Evolutionary conservation across 2,329 filamentous ascomycete species (phyloP).

Genomic region (Diaporthe velutina): DNA sequence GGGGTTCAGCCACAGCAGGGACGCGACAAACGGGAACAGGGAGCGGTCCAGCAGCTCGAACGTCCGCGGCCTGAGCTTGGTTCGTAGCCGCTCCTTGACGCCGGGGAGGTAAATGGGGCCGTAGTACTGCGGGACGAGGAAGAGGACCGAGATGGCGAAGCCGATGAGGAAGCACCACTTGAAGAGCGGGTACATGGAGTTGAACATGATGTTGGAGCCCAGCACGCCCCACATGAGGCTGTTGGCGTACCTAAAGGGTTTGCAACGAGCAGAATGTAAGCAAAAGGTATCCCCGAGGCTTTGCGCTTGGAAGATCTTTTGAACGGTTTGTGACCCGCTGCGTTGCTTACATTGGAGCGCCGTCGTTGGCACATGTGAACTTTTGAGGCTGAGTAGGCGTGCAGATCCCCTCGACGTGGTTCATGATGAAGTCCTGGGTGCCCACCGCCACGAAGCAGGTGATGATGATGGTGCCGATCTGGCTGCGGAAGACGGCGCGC

Average conservation of each 20-base stretch:
- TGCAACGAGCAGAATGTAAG: too few relatives aligned
- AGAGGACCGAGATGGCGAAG: constrained; percentile 51
- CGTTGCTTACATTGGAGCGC: constrained; percentile 48
- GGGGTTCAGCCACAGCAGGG: constrained; percentile 57
- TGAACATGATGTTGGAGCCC: constrained; percentile 55
- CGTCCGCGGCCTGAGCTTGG: constrained; percentile 45
- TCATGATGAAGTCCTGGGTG: constrained; percentile 57
- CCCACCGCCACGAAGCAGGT: constrained; percentile 56
- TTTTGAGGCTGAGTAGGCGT: constrained; percentile 46
- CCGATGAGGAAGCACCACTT: constrained; percentile 61
- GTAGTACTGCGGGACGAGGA: constrained; percentile 50
- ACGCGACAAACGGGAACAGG: constrained; percentile 53
- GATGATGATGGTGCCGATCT: constrained; percentile 60
- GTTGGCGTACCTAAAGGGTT: too few relatives aligned
- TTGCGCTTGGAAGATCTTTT: too few relatives aligned
- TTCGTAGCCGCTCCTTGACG: constrained; percentile 49
- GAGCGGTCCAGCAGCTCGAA: constrained; percentile 53
- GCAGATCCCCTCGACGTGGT: constrained; percentile 51
- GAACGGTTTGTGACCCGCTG: too few relatives aligned
- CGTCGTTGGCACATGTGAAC: constrained; percentile 43
- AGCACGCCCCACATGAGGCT: constrained; percentile 54
- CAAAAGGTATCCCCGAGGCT: too few relatives aligned
- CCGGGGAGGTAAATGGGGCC: constrained; percentile 53
- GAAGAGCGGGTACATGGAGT: constrained; percentile 55
- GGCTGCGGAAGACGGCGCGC: constrained; percentile 54